Percentiles rank a stretch among this genome's conserved stretches.
phyloP scores from a whole-genome alignment of 306 rosid genomes.

The Macrotyloma uniflorum region DNA sequence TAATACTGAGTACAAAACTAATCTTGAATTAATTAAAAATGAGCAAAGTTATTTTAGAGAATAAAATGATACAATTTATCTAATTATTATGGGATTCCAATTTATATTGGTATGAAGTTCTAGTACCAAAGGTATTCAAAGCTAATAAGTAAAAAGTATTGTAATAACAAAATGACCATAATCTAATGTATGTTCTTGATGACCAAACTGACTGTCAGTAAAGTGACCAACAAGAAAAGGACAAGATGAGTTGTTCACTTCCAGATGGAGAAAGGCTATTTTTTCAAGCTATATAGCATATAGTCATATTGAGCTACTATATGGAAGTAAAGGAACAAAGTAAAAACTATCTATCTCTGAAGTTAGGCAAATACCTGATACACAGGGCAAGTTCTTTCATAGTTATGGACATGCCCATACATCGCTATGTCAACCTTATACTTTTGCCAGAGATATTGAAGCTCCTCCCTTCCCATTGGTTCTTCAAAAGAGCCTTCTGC shows the following conservation, averaged over 20 bases:
- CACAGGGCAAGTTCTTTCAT: constrained; percentile 91
- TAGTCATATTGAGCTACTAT: background rate
- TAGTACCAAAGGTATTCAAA: background rate
- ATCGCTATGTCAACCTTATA: constrained; percentile 89
- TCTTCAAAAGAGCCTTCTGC: constrained; percentile 92
- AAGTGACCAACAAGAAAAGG: background rate
- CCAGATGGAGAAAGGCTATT: constrained; percentile 12
- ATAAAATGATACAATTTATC: background rate
- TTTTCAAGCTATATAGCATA: background rate
- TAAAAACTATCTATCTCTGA: background rate
- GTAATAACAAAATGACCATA: background rate
- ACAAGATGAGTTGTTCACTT: background rate
- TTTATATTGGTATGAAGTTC: background rate
- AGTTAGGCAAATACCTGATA: constrained; percentile 67
- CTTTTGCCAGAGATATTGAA: constrained; percentile 94
- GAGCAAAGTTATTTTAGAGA: background rate
- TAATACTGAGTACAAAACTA: background rate
- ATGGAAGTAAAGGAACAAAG: constrained; percentile 7
- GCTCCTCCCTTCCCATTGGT: constrained; percentile 98
- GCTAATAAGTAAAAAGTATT: constrained; percentile 4
- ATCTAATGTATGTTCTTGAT: background rate
- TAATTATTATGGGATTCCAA: background rate
- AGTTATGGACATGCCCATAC: constrained; percentile 95
- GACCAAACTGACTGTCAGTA: background rate
- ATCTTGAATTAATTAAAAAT: background rate